Evolutionary conservation across 2,329 filamentous ascomycete genomes (phyloP).

Genomic region (Ophiostoma pallidulum): DNA sequence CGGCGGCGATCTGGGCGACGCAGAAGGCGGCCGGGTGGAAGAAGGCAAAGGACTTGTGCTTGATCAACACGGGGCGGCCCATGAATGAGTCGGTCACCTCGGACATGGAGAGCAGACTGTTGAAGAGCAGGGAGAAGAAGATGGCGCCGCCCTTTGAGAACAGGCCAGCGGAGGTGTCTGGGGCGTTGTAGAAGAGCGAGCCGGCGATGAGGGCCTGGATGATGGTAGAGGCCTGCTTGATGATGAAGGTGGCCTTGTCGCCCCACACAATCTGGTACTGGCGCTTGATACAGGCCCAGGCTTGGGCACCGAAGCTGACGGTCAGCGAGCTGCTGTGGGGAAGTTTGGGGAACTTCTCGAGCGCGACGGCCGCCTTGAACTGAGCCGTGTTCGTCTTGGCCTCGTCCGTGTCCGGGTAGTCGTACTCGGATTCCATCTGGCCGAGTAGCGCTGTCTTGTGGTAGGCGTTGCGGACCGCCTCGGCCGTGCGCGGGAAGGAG

Average conservation of each 20-base stretch:
- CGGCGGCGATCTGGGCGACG: conserved; percentile 75
- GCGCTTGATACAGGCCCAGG: too few relatives aligned
- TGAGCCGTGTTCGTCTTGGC: too few relatives aligned
- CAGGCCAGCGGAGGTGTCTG: conserved; percentile 58
- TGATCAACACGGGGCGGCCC: conserved; percentile 86
- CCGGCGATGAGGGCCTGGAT: conserved; percentile 68
- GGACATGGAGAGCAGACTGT: conserved; percentile 70
- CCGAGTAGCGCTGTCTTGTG: conserved; percentile 41
- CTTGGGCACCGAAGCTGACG: too few relatives aligned
- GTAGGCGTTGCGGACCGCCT: conserved; percentile 49
- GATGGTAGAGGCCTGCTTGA: too few relatives aligned
- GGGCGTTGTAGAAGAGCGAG: conserved; percentile 72
- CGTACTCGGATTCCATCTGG: conserved; percentile 50
- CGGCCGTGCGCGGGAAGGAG: conserved; percentile 47
- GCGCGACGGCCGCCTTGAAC: too few relatives aligned
- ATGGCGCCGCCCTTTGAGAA: conserved; percentile 69
- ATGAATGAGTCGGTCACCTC: conserved; percentile 81
- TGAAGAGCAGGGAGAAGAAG: conserved; percentile 82
- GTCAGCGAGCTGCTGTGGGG: too few relatives aligned
- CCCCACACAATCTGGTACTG: too few relatives aligned
- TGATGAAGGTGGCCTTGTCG: too few relatives aligned
- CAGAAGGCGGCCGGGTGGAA: conserved; percentile 87
- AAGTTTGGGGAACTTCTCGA: too few relatives aligned
- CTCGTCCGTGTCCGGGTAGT: too few relatives aligned
- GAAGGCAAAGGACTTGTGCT: conserved; percentile 78